Base-by-base conservation (phyloP, 1,284 basidiomycete species). In the Tremellales sp. region DNA sequence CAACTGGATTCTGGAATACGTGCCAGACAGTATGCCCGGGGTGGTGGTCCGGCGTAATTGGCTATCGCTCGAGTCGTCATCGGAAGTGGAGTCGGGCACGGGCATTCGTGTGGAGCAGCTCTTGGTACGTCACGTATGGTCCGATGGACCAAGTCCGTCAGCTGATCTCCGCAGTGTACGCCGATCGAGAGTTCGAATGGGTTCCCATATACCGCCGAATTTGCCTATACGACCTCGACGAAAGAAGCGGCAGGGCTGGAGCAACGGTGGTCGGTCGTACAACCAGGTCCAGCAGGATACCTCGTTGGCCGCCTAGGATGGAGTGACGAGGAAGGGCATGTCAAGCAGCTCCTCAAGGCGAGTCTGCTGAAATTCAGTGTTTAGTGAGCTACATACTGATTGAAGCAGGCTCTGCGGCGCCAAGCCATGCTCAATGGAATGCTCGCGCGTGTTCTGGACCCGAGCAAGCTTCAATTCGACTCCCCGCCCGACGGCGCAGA, bases 231-330 rank as follows among this genome's bases (percentile, higher is more conserved):
- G 31, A 24, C 43, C 24, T 26, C 27, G 12, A 27, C 25, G 37
- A 33, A 10, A 42, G 23, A 40, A 12, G 27, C 19, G 27, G 31
- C 25, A 15, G 33, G 22, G 1, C 27, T 62, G 10, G 57, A 54
- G 6, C 70, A 72, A 54, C 55, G 61, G 26, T 70, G 67, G 68
- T 59, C 58, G 3, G 61, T 68, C 27, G 58, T 55, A 2, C 51
- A 52, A 11, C 63, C 67, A 4, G 67, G 70, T 2, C 65, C 67
- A 1, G 60, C 58, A 7, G 70, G 62, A 11, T 68, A 58, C 40
- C 53, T 72, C 2, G 48, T 72, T 2, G 64, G 64, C 6, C 53
- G 67, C 8, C 42, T 67, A 6, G 66, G 57, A 1, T 22, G 65
- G 7, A 54, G 64, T 1, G 15, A 22, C 3, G 40, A 45, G 2